Conservation (phyloP, 2,329 filamentous ascomycete genomes). For the Chalaropsis thielavioides region DNA sequence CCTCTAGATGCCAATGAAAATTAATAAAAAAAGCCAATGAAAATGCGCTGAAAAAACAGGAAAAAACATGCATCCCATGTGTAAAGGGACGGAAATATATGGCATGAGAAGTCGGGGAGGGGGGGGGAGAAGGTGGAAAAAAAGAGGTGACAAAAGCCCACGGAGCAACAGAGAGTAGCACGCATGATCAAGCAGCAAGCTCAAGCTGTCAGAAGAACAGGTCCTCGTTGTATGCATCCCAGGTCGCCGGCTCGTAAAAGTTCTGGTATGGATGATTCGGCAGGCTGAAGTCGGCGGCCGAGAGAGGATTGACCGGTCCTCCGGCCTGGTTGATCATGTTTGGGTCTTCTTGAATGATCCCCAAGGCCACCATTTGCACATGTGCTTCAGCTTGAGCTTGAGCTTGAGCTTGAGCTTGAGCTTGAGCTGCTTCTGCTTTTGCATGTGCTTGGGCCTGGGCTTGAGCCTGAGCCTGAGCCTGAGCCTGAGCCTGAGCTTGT, state of each 20-base stretch:
- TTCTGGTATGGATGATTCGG: conserved; percentile 71
- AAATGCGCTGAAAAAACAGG: background rate
- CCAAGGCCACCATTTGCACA: conserved; percentile 8
- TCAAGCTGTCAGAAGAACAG: background rate
- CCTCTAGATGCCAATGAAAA: background rate
- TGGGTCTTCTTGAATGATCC: conserved; percentile 5
- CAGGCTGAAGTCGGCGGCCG: conserved; percentile 60
- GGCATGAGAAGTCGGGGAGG: background rate
- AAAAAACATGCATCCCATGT: background rate
- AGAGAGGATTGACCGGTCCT: conserved; percentile 49
- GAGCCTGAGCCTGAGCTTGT: conserved; percentile 14
- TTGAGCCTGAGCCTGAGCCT: conserved; percentile 15
- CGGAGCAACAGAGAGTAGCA: too few relatives aligned
- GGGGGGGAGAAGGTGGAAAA: background rate
- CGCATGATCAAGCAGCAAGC: too few relatives aligned
- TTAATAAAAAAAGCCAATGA: background rate
- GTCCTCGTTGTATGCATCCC: background rate
- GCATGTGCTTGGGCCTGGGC: conserved; percentile 5
- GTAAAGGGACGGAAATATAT: background rate
- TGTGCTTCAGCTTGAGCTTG: conserved; percentile 16
- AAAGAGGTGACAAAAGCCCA: background rate
- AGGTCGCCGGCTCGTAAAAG: conserved; percentile 60
- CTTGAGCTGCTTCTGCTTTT: background rate
- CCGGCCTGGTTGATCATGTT: background rate
- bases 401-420: background rate